A percentile compares a stretch with the other conserved stretches of the same genome.
phyloP scores from a whole-genome alignment of 768 basidiomycete species.

The Lactarius tabidus region DNA sequence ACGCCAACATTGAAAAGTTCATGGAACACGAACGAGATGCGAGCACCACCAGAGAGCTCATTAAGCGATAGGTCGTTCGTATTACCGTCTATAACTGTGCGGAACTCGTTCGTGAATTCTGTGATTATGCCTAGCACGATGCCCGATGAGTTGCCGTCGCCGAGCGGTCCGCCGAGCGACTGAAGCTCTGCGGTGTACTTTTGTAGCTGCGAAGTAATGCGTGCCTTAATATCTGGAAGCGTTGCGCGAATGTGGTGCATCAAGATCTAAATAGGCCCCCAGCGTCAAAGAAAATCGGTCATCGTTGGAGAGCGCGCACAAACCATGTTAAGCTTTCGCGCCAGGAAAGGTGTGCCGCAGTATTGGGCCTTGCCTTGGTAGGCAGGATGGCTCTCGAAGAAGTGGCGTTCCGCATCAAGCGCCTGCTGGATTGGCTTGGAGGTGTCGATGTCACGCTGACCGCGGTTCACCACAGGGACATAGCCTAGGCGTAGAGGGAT shows the following conservation, averaged over 20 bases:
- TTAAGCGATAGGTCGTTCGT: slow-evolving; percentile 93
- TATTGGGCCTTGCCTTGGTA: slow-evolving; percentile 94
- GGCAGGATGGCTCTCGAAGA: slow-evolving; percentile 91
- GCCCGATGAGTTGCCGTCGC: slow-evolving; percentile 82
- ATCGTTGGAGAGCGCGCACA: slow-evolving; percentile 27
- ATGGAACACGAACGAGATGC: slow-evolving; percentile 99
- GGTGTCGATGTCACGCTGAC: slow-evolving; percentile 93
- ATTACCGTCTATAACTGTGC: slow-evolving; percentile 94
- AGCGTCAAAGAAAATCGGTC: not conserved
- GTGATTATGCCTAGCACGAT: slow-evolving; percentile 97
- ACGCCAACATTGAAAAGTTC: slow-evolving; percentile 97
- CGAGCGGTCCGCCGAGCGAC: slow-evolving; percentile 81
- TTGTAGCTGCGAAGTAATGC: slow-evolving; percentile 86
- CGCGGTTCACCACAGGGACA: slow-evolving; percentile 97
- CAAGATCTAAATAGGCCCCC: slow-evolving; percentile 66
- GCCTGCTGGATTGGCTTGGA: slow-evolving; percentile 82
- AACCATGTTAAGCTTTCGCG: slow-evolving; percentile 92
- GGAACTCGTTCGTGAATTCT: slow-evolving; percentile 96
- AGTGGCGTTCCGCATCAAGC: slow-evolving; percentile 84
- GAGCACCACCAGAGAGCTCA: slow-evolving; percentile 96
- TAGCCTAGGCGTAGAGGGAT: slow-evolving; percentile 96
- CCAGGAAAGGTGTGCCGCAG: slow-evolving; percentile 96
- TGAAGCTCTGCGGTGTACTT: slow-evolving; percentile 84
- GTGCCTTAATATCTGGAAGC: slow-evolving; percentile 96
- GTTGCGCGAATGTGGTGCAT: slow-evolving; percentile 99